Evolutionary conservation across 169 alveolate species (phyloP), one percentile per base, ranked within the genome.

Genomic region (Eimeria tenella): DNA sequence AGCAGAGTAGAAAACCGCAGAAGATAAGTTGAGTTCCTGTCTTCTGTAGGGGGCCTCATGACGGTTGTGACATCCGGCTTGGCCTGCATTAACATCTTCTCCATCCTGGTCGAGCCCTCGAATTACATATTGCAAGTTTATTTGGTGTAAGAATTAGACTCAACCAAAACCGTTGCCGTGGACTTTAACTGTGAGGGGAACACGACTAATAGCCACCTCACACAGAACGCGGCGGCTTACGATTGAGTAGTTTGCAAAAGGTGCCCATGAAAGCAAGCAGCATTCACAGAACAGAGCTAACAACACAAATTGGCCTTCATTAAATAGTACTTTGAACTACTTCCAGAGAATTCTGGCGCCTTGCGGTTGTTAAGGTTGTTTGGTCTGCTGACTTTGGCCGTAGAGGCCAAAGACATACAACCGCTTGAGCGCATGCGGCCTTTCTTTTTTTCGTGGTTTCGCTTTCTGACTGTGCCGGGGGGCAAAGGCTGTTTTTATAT

Each of bases 401-500:
- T 93, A 65, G 95, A 93, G 60, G 92, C 92, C 50, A 93, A 93
- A 11, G 94, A 84, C 58, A 58, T 83, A 10, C 89, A 56, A 55
- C 87, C 84, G 42, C 73, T 93, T n/a, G 92, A 87, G 81, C 25
- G 94, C n/a, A 53, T 84, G 53, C 52, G 79, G 73, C 90, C 94
- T 52, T 84, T 83, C 68, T 93, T 93, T 21, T 19, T 50, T n/a
- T 68, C 83, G 25, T 93, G 95, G 95, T 93, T 93, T 50, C 73
- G 77, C 42, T 93, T 93, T 55, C 90, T 93, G 19, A 93, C 95
- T 4, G 94, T 93, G 11, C 95, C 95, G 10, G 91, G 87, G 52
- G 95, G 95, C 23, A 93, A 93, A 55, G 95, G 95, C 6, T 75
- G 79, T 42, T 93, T 93, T 49, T 93, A 93, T 68, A 55, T 93